These are phyloP conservation scores for Fusarium longipes DNA, from an alignment of 2,329 filamentous ascomycete species.

Conservation along the genomic window DNA sequence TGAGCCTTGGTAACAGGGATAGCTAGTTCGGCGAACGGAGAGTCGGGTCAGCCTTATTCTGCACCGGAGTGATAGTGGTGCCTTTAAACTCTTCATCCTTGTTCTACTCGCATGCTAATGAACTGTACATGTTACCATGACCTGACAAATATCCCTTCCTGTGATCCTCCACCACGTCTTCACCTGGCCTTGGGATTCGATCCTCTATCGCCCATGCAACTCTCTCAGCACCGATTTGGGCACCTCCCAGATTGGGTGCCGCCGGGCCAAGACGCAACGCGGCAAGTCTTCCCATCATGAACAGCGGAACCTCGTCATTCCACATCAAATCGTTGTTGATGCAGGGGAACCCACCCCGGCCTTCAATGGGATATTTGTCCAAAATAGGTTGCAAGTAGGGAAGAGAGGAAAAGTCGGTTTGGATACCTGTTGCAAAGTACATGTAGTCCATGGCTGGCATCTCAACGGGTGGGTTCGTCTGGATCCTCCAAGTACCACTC, in stretches of 20 bases:
- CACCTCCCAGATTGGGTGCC: slow-evolving; percentile 79
- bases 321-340: slow-evolving; percentile 82
- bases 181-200: slow-evolving; percentile 48
- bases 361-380: slow-evolving; percentile 69
- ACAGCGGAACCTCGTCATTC: slow-evolving; percentile 77
- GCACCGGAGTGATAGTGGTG: background rate
- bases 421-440: slow-evolving; percentile 80
- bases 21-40: background rate
- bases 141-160: slow-evolving; percentile 50
- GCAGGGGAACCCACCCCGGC: slow-evolving; percentile 75
- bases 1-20: background rate
- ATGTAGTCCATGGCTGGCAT: slow-evolving; percentile 74
- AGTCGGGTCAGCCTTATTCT: background rate
- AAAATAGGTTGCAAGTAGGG: slow-evolving; percentile 71
- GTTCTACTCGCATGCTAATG: slow-evolving; percentile 41
- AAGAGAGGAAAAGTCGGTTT: slow-evolving; percentile 69
- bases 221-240: slow-evolving; percentile 77
- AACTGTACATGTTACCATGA: slow-evolving; percentile 52
- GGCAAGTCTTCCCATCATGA: slow-evolving; percentile 75
- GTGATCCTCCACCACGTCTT: slow-evolving; percentile 18
- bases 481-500: slow-evolving; percentile 54
- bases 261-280: slow-evolving; percentile 76
- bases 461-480: slow-evolving; percentile 63
- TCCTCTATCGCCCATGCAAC: slow-evolving; percentile 78
- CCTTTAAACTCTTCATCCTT: too few relatives aligned